A percentile compares a stretch with the other conserved stretches of the same genome.
These are phyloP conservation scores for Boletus coccyginus DNA, from an alignment of 768 basidiomycete species.

Conservation along the genomic window DNA sequence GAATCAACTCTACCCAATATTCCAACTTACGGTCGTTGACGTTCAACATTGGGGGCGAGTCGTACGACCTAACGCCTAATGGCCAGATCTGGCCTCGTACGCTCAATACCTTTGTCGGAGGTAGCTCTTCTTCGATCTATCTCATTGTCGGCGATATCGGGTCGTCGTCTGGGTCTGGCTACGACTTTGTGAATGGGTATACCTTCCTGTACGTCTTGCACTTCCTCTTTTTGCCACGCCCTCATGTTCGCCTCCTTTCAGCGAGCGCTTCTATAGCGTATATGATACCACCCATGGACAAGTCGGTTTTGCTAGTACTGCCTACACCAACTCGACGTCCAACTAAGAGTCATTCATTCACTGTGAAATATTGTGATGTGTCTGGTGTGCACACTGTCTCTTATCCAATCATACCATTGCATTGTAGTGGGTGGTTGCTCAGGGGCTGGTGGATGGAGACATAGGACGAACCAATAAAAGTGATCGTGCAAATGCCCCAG, in stretches of 20 bases:
- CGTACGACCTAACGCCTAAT: conserved; percentile 42
- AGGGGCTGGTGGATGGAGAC: no score
- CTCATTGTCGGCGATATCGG: conserved; percentile 26
- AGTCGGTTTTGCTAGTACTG: conserved; percentile 41
- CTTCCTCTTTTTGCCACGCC: neutral
- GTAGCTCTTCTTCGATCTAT: conserved; percentile 35
- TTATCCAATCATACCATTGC: no score
- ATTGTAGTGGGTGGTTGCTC: no score
- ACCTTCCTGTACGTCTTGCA: conserved; percentile 7
- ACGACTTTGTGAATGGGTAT: conserved; percentile 23
- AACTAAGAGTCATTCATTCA: conserved; percentile 6
- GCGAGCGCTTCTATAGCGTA: conserved; percentile 44
- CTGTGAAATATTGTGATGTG: neutral
- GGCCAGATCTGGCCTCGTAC: conserved; percentile 42
- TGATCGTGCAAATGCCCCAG: no score
- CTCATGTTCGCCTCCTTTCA: neutral
- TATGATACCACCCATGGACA: conserved; percentile 38
- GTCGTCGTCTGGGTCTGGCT: neutral
- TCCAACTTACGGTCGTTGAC: conserved; percentile 17
- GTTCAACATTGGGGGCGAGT: conserved; percentile 21
- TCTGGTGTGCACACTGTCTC: no score
- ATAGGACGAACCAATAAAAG: no score
- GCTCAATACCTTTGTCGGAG: conserved; percentile 45
- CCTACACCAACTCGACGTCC: conserved; percentile 24
- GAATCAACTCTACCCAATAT: conserved; percentile 21